A percentile compares a stretch with the other conserved stretches of the same genome.
Evolutionary conservation across 2,329 filamentous ascomycete species (phyloP).

Genomic region (Neurospora sp.): DNA sequence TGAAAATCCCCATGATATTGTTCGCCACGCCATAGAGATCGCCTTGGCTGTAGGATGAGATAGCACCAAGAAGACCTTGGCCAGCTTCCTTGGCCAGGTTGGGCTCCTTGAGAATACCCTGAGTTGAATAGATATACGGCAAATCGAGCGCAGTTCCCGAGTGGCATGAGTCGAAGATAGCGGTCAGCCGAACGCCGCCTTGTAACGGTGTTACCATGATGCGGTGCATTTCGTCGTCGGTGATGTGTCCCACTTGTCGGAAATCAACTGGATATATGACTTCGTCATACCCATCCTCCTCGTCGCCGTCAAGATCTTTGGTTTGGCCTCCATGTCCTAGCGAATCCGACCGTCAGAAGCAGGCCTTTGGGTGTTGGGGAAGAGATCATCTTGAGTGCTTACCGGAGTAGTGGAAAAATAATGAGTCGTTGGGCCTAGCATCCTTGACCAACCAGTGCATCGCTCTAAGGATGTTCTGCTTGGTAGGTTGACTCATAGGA

Average conservation of each 20-base stretch:
- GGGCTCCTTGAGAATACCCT: constrained; percentile 58
- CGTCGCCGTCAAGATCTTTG: constrained; percentile 67
- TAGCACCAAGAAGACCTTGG: constrained; percentile 49
- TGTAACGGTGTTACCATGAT: constrained; percentile 54
- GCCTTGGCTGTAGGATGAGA: constrained; percentile 53
- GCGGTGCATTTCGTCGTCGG: constrained; percentile 73
- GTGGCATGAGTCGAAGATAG: constrained; percentile 57
- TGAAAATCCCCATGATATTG: constrained; percentile 73
- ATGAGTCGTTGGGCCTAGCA: constrained; percentile 79
- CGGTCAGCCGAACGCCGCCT: constrained; percentile 47
- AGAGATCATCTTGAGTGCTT: constrained; percentile 20
- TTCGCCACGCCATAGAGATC: constrained; percentile 76
- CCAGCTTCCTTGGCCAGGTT: constrained; percentile 60
- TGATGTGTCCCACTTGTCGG: constrained; percentile 67
- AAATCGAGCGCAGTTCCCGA: constrained; percentile 57
- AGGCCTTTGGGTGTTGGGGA: neutral
- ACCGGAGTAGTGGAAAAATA: constrained; percentile 98
- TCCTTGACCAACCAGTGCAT: constrained; percentile 99
- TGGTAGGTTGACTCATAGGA: constrained; percentile 92
- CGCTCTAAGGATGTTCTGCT: constrained; percentile 85
- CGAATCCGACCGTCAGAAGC: neutral
- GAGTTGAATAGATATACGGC: constrained; percentile 59
- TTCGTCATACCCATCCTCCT: constrained; percentile 74
- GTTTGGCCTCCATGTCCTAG: constrained; percentile 72
- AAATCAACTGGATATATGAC: constrained; percentile 81